Base-by-base conservation (phyloP, 306 rosid genomes). In the Calophaca sinica region DNA sequence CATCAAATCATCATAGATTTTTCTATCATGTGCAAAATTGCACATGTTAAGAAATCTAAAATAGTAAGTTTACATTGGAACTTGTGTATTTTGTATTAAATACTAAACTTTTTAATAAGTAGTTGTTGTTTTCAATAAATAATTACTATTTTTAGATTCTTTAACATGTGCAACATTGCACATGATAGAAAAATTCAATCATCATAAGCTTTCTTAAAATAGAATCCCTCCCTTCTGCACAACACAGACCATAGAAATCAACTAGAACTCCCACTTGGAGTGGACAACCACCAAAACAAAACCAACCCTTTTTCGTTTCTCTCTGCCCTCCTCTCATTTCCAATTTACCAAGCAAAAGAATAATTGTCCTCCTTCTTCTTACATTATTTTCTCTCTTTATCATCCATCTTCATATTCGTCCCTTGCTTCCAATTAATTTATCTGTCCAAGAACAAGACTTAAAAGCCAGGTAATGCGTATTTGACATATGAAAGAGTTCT, bases 201-300 rank as follows among this genome's bases (percentile, higher is more conserved):
- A 73, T 39, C 55, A 38, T 3, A 62, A 64, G 8, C 9, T 54
- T 72, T 62, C 88, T 71, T 58, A 77, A 86, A 82, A 80, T 77
- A 80, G 83, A 68, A 4, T 39, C n/a, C 36, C 68, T 35, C 44
- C n/a, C 68, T 10, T 62, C 12, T 26, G 4, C 48, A 35, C 48
- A 75, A 66, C 79, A 48, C 13, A 38, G 60, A 64, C 89, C 85
- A 0, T 62, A 73, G 68, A 80, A 68, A 72, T 70, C 35, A 64
- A 33, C 64, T 66, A 20, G 26, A 45, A 10, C 28, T 76, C 59
- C 86, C 89, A 67, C 44, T 80, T 82, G 76, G 69, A 60, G 79
- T 71, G 85, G 82, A 72, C 36, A 70, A 65, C 89, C 87, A 83
- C 82, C 78, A 77, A 74, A 81, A 79, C 75, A 3, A 73, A 73